phyloP scores from a whole-genome alignment of 1,139 yeast genomes.

The Hanseniaspora uvarum region DNA sequence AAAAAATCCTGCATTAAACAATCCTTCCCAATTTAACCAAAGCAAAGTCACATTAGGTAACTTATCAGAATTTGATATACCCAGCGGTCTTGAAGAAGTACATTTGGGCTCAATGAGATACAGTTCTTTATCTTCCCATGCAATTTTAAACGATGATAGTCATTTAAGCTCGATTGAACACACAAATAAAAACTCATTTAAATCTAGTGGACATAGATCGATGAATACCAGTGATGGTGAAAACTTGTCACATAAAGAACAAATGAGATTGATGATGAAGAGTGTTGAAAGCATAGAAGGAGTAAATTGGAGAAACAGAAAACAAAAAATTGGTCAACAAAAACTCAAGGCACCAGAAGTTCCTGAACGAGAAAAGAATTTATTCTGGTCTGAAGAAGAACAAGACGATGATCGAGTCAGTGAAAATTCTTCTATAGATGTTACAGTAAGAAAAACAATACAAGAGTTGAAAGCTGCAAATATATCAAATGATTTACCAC shows the following conservation, averaged over 20 bases:
- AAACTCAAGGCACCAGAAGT: conserved; percentile 4
- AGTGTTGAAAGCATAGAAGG: conserved; percentile 15
- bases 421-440: neutral
- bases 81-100: neutral
- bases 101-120: neutral
- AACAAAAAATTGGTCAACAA: neutral
- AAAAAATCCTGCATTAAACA: neutral
- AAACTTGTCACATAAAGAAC: neutral
- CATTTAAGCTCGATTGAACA: neutral
- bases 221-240: neutral
- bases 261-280: conserved; percentile 6
- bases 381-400: conserved; percentile 11
- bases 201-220: neutral
- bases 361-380: conserved; percentile 8
- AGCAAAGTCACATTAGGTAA: neutral
- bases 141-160: neutral
- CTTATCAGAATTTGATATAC: neutral
- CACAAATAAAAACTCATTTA: neutral
- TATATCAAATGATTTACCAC: neutral
- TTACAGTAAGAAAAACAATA: neutral
- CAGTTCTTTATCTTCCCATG: conserved; percentile 4
- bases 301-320: conserved; percentile 16
- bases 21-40: neutral
- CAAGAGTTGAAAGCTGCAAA: neutral
- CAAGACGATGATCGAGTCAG: neutral